A percentile compares a stretch with the other conserved stretches of the same genome.
Evolutionary conservation across 495 filamentous ascomycete species (phyloP).

Genomic region (Diplogelasinospora grovesii): DNA sequence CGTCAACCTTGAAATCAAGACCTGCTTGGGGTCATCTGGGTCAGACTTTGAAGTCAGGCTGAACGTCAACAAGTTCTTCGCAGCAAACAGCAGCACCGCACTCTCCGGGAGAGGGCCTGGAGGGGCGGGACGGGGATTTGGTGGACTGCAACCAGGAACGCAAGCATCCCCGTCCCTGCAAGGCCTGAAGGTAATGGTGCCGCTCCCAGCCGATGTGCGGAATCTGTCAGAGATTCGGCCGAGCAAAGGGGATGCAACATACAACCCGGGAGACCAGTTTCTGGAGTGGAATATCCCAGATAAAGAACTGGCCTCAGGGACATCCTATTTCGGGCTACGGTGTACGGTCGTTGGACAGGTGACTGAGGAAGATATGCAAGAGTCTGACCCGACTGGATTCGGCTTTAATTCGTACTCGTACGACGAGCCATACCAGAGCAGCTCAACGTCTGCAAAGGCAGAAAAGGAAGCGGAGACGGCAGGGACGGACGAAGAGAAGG

Average conservation of each 20-base stretch:
- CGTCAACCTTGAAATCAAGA: slow-evolving; percentile 73
- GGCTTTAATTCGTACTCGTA: slow-evolving; percentile 48
- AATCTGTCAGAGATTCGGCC: slow-evolving; percentile 82
- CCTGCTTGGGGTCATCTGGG: slow-evolving; percentile 61
- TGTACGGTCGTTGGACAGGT: slow-evolving; percentile 70
- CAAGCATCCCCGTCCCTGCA: slow-evolving; percentile 60
- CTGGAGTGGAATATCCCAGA: slow-evolving; percentile 82
- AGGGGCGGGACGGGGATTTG: slow-evolving; percentile 19
- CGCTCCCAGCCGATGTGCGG: slow-evolving; percentile 71
- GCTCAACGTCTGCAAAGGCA: slow-evolving; percentile 25
- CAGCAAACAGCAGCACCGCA: slow-evolving; percentile 33
- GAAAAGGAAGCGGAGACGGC: slow-evolving; percentile 33
- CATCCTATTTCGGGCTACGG: slow-evolving; percentile 60
- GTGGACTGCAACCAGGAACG: slow-evolving; percentile 32
- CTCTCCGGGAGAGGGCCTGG: slow-evolving; percentile 19
- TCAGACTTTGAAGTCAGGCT: slow-evolving; percentile 88
- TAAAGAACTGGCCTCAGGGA: slow-evolving; percentile 56
- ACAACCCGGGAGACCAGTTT: slow-evolving; percentile 58
- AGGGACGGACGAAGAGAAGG: slow-evolving; percentile 36
- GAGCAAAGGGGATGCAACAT: slow-evolving; percentile 78
- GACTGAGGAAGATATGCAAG: slow-evolving; percentile 51
- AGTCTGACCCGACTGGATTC: slow-evolving; percentile 44
- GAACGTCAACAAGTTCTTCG: slow-evolving; percentile 56
- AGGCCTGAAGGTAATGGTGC: slow-evolving; percentile 73
- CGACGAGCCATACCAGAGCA: slow-evolving; percentile 48